A percentile compares a stretch with the other conserved stretches of the same genome.
Conservation (phyloP, 2,329 filamentous ascomycete species). For the Xylaria sp. region DNA sequence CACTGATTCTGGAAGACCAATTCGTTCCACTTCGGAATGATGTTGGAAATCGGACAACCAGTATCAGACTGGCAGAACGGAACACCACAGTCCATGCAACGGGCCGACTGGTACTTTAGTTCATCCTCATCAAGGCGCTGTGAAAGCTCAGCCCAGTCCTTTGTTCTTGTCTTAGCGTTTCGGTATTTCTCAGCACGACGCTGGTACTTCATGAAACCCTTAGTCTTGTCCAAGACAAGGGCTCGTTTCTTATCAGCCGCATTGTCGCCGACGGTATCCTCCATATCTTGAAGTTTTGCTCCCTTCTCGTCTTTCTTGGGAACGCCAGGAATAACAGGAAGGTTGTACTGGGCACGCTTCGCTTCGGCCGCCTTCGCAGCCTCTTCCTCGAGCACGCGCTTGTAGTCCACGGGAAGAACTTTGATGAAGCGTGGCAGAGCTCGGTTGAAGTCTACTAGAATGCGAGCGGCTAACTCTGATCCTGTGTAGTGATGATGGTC, state of each 20-base stretch:
- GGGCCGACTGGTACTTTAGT: constrained; percentile 94
- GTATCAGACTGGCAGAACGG: constrained; percentile 98
- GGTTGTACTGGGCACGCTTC: constrained; percentile 84
- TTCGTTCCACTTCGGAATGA: constrained; percentile 98
- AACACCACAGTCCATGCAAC: constrained; percentile 99
- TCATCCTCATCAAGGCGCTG: constrained; percentile 91
- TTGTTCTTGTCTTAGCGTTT: constrained; percentile 81
- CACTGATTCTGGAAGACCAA: constrained; percentile 80
- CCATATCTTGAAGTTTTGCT: constrained; percentile 82
- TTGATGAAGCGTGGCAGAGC: constrained; percentile 92
- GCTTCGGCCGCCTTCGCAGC: constrained; percentile 85
- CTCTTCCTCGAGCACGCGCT: constrained; percentile 88
- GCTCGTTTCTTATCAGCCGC: constrained; percentile 90
- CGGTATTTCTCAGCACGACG: constrained; percentile 95
- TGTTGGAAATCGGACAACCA: constrained; percentile 95
- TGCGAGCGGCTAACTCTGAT: constrained; percentile 91
- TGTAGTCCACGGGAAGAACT: constrained; percentile 94
- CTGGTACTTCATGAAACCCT: constrained; percentile 97
- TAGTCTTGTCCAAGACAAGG: constrained; percentile 95
- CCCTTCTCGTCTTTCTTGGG: constrained; percentile 75
- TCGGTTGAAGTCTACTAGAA: constrained; percentile 94
- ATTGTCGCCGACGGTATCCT: constrained; percentile 87
- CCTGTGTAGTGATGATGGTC: constrained; percentile 98
- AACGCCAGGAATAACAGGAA: constrained; percentile 79
- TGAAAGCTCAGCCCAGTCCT: constrained; percentile 94